Evolutionary conservation across 331 rosid genomes (phyloP).

Genomic region (Dryas integrifolia): DNA sequence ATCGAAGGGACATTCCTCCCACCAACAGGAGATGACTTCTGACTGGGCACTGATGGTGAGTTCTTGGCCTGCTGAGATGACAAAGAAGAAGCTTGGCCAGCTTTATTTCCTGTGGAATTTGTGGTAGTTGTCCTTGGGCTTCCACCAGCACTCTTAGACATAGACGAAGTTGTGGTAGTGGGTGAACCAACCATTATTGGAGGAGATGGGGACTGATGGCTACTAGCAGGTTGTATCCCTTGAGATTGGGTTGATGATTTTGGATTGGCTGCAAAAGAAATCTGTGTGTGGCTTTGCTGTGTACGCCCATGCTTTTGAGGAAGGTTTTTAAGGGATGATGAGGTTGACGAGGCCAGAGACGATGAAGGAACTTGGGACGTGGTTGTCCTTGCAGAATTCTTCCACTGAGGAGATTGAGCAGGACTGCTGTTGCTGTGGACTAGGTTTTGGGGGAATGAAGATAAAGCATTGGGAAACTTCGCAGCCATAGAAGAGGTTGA

Average conservation of each 20-base stretch:
- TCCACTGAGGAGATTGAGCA: conserved; percentile 85
- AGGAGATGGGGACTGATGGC: conserved; percentile 75
- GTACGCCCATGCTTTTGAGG: conserved; percentile 68
- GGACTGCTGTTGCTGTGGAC: conserved; percentile 63
- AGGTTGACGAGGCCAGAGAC: conserved; percentile 57
- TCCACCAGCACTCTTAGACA: conserved; percentile 78
- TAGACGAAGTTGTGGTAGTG: conserved; percentile 74
- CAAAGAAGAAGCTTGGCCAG: conserved; percentile 60
- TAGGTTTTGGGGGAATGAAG: conserved; percentile 68
- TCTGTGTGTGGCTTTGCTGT: conserved; percentile 71
- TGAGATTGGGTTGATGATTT: conserved; percentile 56
- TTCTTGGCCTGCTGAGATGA: conserved; percentile 77
- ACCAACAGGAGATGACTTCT: conserved; percentile 82
- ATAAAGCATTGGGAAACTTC: conserved; percentile 66
- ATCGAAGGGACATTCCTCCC: conserved; percentile 72
- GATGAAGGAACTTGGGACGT: conserved; percentile 56
- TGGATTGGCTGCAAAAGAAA: conserved; percentile 68
- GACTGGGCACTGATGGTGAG: conserved; percentile 43
- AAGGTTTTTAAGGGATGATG: conserved; percentile 54
- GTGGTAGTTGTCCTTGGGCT: conserved; percentile 79
- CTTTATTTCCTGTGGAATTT: conserved; percentile 58
- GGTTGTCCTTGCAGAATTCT: conserved; percentile 53
- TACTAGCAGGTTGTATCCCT: conserved; percentile 54
- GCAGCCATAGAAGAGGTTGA: conserved; percentile 64
- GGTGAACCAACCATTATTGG: conserved; percentile 83